Conservation (phyloP, 2,329 filamentous ascomycete species). For the Phialophora chinensis region DNA sequence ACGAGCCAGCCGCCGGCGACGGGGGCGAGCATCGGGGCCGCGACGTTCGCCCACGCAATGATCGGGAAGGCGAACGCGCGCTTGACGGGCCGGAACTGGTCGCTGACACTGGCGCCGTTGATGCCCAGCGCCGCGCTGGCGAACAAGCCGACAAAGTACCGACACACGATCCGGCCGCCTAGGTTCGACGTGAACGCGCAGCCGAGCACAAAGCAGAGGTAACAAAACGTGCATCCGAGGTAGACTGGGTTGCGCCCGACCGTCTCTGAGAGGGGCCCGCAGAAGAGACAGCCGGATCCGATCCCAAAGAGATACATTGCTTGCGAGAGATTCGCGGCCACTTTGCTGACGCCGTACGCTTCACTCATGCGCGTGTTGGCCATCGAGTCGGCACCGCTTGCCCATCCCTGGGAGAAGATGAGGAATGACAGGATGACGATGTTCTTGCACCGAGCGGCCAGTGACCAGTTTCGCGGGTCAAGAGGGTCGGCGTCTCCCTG, state of each 20-base stretch:
- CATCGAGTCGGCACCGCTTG: conserved; percentile 14
- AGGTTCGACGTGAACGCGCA: conserved; percentile 55
- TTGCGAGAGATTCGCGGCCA: conserved; percentile 50
- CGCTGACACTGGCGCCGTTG: conserved; percentile 36
- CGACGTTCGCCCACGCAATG: conserved; percentile 14
- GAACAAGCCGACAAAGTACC: conserved; percentile 12
- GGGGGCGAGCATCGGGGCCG: conserved; percentile 6
- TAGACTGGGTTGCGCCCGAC: conserved; percentile 58
- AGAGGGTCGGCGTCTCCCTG: conserved; percentile 42
- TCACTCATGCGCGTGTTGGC: conserved; percentile 30
- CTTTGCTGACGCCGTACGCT: conserved; percentile 53
- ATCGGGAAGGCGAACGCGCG: conserved; percentile 7
- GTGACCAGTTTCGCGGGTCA: conserved; percentile 25
- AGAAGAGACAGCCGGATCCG: conserved; percentile 57
- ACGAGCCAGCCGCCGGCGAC: conserved; percentile 39
- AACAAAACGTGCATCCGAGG: conserved; percentile 54
- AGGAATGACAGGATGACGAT: conserved; percentile 13
- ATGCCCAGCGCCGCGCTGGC: conserved; percentile 39
- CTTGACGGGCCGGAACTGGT: conserved; percentile 10
- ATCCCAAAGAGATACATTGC: conserved; percentile 51
- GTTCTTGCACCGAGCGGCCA: neutral
- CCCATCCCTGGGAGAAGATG: conserved; percentile 19
- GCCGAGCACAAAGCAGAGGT: conserved; percentile 57
- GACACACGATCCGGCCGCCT: conserved; percentile 53
- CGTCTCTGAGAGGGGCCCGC: conserved; percentile 58